These are phyloP conservation scores for Davidsoniella australis DNA, from an alignment of 2,329 filamentous ascomycete species.

Conservation along the genomic window DNA sequence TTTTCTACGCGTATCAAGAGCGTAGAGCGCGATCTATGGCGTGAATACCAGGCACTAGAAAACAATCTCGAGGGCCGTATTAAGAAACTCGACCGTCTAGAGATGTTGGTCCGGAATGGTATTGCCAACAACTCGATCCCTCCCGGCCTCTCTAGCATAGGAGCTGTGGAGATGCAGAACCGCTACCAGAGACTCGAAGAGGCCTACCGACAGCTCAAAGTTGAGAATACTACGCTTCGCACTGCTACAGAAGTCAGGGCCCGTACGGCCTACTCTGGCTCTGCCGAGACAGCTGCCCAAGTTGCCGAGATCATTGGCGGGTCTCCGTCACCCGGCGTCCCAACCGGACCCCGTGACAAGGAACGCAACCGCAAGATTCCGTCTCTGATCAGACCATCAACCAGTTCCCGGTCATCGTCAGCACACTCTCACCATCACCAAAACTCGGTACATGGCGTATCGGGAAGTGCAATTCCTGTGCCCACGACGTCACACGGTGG, in stretches of 20 bases:
- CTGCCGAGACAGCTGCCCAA: slow-evolving; percentile 18
- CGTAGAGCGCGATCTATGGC: slow-evolving; percentile 79
- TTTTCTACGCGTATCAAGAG: slow-evolving; percentile 67
- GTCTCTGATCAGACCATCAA: slow-evolving; percentile 18
- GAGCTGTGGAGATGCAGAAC: slow-evolving; percentile 24
- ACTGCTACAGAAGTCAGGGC: slow-evolving; percentile 42
- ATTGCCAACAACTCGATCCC: slow-evolving; percentile 32
- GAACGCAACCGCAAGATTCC: slow-evolving; percentile 19
- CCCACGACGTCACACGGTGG: slow-evolving; percentile 9
- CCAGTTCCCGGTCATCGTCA: slow-evolving; percentile 17
- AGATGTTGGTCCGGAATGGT: slow-evolving; percentile 56
- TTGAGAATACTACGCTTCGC: slow-evolving; percentile 52
- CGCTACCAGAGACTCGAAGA: slow-evolving; percentile 40
- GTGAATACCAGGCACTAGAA: slow-evolving; percentile 78
- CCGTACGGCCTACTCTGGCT: slow-evolving; percentile 22
- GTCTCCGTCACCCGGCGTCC: slow-evolving; percentile 36
- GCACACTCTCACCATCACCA: slow-evolving; percentile 11
- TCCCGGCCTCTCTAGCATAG: slow-evolving; percentile 15
- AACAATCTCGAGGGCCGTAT: slow-evolving; percentile 60
- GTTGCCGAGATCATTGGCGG: slow-evolving; percentile 17
- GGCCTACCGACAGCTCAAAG: slow-evolving; percentile 44
- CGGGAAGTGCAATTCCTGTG: slow-evolving; percentile 4
- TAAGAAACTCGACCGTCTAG: slow-evolving; percentile 76
- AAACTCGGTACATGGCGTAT: slow-evolving; percentile 1
- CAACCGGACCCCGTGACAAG: slow-evolving; percentile 34